phyloP scores from a whole-genome alignment of 345 rosid species.

The Gossypium thurberi region DNA sequence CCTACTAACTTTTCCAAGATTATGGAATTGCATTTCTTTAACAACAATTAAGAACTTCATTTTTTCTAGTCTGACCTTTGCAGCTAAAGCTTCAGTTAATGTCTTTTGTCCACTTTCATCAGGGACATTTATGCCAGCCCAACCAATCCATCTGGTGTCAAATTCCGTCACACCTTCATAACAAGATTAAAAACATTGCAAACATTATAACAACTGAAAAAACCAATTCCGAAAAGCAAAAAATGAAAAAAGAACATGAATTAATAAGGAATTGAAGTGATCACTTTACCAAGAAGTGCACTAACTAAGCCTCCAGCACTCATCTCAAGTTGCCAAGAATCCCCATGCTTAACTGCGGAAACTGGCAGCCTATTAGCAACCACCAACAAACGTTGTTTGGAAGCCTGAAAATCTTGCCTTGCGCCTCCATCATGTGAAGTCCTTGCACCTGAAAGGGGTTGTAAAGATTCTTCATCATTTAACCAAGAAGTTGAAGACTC shows the following conservation, averaged over 20 bases:
- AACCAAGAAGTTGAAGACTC: slow-evolving; percentile 17
- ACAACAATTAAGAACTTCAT: slow-evolving; percentile 2
- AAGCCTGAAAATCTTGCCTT: not conserved
- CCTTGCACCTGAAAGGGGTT: slow-evolving; percentile 12
- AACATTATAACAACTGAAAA: not conserved
- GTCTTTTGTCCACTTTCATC: slow-evolving; percentile 43
- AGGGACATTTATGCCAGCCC: slow-evolving; percentile 58
- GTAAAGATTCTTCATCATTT: slow-evolving; percentile 21
- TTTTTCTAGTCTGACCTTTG: slow-evolving; percentile 38
- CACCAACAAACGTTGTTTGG: slow-evolving; percentile 46
- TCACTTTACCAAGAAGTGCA: slow-evolving; percentile 42
- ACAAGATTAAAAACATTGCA: not conserved
- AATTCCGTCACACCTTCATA: slow-evolving; percentile 47
- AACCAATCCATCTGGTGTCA: slow-evolving; percentile 60
- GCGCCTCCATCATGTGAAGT: slow-evolving; percentile 9
- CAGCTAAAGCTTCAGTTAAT: slow-evolving; percentile 43
- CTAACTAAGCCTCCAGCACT: slow-evolving; percentile 53
- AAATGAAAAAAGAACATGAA: not conserved
- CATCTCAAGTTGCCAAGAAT: slow-evolving; percentile 46
- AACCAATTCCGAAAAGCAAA: not conserved
- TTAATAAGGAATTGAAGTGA: not conserved
- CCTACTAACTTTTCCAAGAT: slow-evolving; percentile 16
- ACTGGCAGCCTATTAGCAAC: slow-evolving; percentile 58
- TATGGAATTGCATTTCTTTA: not conserved
- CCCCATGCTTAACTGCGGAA: slow-evolving; percentile 39